A percentile compares a stretch with the other conserved stretches of the same genome.
Evolutionary conservation across 345 rosid genomes (phyloP).

Genomic region (Syzygium grande): DNA sequence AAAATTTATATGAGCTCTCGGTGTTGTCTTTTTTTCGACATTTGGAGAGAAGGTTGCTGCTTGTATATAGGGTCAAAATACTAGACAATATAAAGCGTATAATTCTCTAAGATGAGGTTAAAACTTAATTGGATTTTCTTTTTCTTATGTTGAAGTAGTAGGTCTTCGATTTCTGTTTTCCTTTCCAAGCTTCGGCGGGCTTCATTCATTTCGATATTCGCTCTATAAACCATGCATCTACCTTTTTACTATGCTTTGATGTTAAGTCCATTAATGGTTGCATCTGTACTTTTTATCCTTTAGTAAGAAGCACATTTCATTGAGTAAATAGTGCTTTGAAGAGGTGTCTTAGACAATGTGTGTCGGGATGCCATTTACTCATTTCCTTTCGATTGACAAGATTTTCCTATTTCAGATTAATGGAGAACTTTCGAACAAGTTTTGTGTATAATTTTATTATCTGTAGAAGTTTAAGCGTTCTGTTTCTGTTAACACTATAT

Average conservation of each 20-base stretch:
- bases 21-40: background rate
- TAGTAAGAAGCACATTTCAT: background rate
- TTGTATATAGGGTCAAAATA: background rate
- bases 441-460: background rate
- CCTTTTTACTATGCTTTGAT: background rate
- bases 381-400: too few species aligned
- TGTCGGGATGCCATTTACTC: background rate
- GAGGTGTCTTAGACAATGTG: background rate
- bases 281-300: background rate
- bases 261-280: background rate
- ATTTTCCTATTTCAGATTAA: background rate
- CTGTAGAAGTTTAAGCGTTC: background rate
- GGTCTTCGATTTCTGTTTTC: background rate
- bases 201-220: background rate
- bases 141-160: background rate
- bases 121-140: background rate
- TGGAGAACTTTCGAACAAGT: background rate
- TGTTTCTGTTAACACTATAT: background rate
- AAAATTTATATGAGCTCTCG: background rate
- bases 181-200: background rate
- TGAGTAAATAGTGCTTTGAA: background rate
- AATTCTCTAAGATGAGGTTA: background rate
- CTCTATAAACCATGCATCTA: background rate
- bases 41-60: background rate
- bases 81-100: background rate